A percentile compares a stretch with the other conserved stretches of the same genome.
Evolutionary conservation across 345 rosid genomes (phyloP).

Genomic region (Gynandropsis gynandra): DNA sequence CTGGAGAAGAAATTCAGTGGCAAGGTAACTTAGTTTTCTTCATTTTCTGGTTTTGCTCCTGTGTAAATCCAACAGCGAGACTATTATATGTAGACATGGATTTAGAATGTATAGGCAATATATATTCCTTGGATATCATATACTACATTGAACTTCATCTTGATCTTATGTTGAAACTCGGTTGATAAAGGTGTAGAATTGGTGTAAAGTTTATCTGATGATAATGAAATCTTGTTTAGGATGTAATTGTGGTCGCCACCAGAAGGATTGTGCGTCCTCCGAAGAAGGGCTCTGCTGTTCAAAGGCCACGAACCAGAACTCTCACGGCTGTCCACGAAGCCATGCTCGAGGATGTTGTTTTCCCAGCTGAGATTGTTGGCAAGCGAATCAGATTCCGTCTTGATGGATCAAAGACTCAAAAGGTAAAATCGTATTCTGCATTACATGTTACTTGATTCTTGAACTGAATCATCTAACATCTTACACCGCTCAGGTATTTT

Average conservation of each 20-base stretch:
- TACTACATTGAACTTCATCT: neutral
- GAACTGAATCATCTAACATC: neutral
- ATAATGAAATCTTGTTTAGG: constrained; percentile 25
- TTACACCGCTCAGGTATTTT: constrained; percentile 41
- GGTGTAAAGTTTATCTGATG: neutral
- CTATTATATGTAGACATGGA: no score
- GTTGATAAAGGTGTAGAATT: no score
- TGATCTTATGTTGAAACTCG: neutral
- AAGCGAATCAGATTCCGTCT: constrained; percentile 65
- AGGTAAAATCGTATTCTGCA: constrained; percentile 30
- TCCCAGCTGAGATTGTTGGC: constrained; percentile 91
- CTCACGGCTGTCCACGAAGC: constrained; percentile 80
- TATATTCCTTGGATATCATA: no score
- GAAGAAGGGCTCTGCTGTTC: constrained; percentile 89
- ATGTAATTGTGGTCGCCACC: constrained; percentile 64
- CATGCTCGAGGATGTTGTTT: constrained; percentile 72
- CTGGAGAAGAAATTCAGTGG: constrained; percentile 96
- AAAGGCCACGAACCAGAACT: constrained; percentile 74
- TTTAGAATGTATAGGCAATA: no score
- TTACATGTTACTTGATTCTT: neutral
- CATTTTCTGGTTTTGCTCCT: neutral
- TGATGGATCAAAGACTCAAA: constrained; percentile 71
- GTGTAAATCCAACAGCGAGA: neutral
- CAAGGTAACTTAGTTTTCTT: constrained; percentile 34
- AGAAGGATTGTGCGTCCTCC: constrained; percentile 79